Base-by-base conservation (phyloP, 352 stramenopile species). In the Phytophthora parvispora region DNA sequence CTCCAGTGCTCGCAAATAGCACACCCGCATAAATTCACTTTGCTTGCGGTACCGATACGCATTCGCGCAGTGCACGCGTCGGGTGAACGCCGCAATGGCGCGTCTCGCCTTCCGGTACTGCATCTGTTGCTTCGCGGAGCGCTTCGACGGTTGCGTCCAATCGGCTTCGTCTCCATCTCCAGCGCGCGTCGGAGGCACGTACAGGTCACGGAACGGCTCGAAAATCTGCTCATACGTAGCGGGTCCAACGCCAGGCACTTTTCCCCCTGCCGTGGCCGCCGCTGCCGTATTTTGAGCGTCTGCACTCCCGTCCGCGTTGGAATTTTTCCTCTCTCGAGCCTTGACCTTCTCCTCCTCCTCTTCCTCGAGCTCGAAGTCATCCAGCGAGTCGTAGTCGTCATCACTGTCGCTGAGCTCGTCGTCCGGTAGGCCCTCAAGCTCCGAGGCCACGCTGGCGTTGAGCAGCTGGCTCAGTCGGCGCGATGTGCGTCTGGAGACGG, bases 11-110 rank as follows among this genome's bases (percentile, higher is more conserved):
- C 82, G 78, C 48, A 76, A 63, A 29, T 90, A 88, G 52, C 84
- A 91, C 20, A 90, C 81, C 6, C 80, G 76, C 53, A 92, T 60
- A 52, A 92, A 92, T 38, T 92, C 84, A 55, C 76, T 84, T 27
- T 84, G 76, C 53, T 92, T 92, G 18, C 75, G 76, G 40, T 84
- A 86, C 25, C 81, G 53, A 66, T 88, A 92, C 2, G 51, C 73
- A 54, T 88, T 83, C 15, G 73, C 78, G 24, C 73, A 75, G 61
- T 82, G 76, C 31, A 77, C 57, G 24, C 78, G 78, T 4, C 76
- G 69, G 9, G 57, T 68, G n/a, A 84, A 84, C 5, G 73, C 63
- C 31, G 75, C 73, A 38, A 84, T 53, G 27, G 78, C 78, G 10
- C 60, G 66, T 69, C 60, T 56, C 3, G 78, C 75, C 59, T 58